phyloP scores from a whole-genome alignment of 495 filamentous ascomycete genomes.

The Aspergillus haitiensis region DNA sequence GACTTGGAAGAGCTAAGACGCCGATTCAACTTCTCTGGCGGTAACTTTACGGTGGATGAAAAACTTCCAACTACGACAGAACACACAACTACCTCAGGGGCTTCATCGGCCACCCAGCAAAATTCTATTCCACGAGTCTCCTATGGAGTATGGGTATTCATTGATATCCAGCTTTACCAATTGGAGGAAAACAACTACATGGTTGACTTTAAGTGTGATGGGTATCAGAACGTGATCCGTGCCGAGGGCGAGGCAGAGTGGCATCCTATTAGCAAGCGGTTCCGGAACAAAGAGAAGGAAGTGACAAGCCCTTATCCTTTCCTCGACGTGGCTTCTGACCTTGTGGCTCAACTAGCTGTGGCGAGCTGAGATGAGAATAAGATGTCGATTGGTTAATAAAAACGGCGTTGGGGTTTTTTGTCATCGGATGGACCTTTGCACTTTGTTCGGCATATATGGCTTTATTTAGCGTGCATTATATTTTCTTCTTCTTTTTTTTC shows the following conservation, averaged over 20 bases:
- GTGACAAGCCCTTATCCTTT: conserved; percentile 58
- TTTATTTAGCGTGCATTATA: conserved; percentile 10
- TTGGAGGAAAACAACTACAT: conserved; percentile 92
- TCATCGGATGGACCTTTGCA: not conserved
- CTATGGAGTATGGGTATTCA: conserved; percentile 66
- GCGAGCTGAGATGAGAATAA: conserved; percentile 32
- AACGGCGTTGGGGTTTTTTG: conserved; percentile 12
- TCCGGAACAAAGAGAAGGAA: conserved; percentile 55
- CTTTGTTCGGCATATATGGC: conserved; percentile 1
- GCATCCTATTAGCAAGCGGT: conserved; percentile 49
- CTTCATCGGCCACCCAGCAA: conserved; percentile 43
- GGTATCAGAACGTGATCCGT: conserved; percentile 81
- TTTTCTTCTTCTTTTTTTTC: too few relatives aligned
- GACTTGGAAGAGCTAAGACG: conserved; percentile 55
- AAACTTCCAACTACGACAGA: conserved; percentile 33
- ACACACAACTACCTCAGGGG: conserved; percentile 35
- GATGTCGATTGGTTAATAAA: conserved; percentile 3
- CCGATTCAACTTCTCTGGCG: conserved; percentile 48
- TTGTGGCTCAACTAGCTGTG: conserved; percentile 55
- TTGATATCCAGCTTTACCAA: conserved; percentile 95
- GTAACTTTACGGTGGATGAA: conserved; percentile 39
- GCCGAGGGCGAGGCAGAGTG: conserved; percentile 45
- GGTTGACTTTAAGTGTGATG: conserved; percentile 98
- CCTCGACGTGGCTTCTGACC: conserved; percentile 55
- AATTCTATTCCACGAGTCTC: conserved; percentile 37